Evolutionary conservation across 495 filamentous ascomycete species (phyloP), one percentile per base, ranked within the genome.

Genomic region (Tuber borchii): DNA sequence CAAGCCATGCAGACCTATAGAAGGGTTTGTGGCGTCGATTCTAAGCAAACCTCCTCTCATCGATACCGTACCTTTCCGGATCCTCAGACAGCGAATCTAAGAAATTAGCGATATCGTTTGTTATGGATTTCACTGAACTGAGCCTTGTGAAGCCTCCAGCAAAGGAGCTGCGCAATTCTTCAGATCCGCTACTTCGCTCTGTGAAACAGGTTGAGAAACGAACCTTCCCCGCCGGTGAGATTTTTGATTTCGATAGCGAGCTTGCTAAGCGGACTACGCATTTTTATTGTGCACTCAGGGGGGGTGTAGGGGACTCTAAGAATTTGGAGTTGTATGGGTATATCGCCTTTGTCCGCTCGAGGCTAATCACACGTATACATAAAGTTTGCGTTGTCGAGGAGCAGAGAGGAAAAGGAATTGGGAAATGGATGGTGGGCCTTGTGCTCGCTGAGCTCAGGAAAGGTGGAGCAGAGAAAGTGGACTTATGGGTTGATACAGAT

Each of bases 401-500:
- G n/a, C 85, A 87, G 77, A 86, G 88, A 74, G 84, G 85, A 42
- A 84, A 86, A 81, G 89, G 89, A 45, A 81, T 89, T 43, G 89
- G 87, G 68, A 85, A 83, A 76, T 83, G 84, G 79, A 84, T 90
- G 72, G 81, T 91, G 79, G 77, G 84, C 75, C 84, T 84, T 76
- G 85, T 89, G 77, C 83, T 85, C 45, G 80, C 83, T 72, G 84
- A 85, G 71, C 82, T 90, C 39, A 83, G 82, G 78, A 87, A 84
- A 79, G 86, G 88, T 79, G 87, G 88, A 71, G 88, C 88, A 81
- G 84, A 85, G 70, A 85, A 83, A 65, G 86, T 90, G 56, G 86
- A 90, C 72, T 82, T 90, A 71, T 91, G 89, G 89, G 89, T 90
- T 40, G 89, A 91, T 79, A 85, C 87, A 83, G 84, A 78, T 65